A percentile compares a stretch with the other conserved stretches of the same genome.
Evolutionary conservation across 2,329 filamentous ascomycete species (phyloP).

Genomic region (Simplicillium aogashimaense): DNA sequence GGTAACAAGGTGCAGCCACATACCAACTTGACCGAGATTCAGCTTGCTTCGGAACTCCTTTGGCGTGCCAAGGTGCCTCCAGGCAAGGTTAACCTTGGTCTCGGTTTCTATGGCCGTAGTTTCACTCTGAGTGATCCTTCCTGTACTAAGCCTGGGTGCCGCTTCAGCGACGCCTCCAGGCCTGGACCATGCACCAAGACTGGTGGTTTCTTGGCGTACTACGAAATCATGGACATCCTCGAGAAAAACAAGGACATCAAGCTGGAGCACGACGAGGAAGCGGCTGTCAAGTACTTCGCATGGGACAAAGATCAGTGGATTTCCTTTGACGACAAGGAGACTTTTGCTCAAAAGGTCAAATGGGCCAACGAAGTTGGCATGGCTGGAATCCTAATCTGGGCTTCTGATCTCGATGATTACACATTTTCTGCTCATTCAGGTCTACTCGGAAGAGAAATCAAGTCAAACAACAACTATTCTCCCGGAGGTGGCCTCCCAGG

Average conservation of each 20-base stretch:
- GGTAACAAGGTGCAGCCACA: conserved; percentile 25
- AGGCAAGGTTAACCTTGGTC: conserved; percentile 27
- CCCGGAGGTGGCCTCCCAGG: too few relatives aligned
- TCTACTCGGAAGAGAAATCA: too few relatives aligned
- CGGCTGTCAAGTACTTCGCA: too few relatives aligned
- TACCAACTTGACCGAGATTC: conserved; percentile 38
- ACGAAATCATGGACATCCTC: conserved; percentile 4
- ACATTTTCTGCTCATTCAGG: too few relatives aligned
- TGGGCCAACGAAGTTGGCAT: background rate
- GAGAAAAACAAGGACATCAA: conserved; percentile 4
- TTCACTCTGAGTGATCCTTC: conserved; percentile 10
- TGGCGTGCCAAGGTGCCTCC: conserved; percentile 31
- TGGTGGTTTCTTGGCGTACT: conserved; percentile 1
- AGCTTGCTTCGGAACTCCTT: conserved; percentile 27
- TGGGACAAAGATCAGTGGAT: conserved; percentile 1
- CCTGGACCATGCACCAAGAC: conserved; percentile 8
- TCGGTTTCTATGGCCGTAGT: conserved; percentile 29
- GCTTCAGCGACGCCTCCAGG: conserved; percentile 8
- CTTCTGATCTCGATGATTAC: too few relatives aligned
- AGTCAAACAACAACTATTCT: too few relatives aligned
- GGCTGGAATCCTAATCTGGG: too few relatives aligned
- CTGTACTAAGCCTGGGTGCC: conserved; percentile 12
- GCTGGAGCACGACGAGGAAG: too few relatives aligned
- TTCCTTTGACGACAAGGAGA: conserved; percentile 1
- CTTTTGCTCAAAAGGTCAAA: conserved; percentile 1